Evolutionary conservation across 2,329 filamentous ascomycete species (phyloP).

Genomic region (Purpureocillium lavendulum): DNA sequence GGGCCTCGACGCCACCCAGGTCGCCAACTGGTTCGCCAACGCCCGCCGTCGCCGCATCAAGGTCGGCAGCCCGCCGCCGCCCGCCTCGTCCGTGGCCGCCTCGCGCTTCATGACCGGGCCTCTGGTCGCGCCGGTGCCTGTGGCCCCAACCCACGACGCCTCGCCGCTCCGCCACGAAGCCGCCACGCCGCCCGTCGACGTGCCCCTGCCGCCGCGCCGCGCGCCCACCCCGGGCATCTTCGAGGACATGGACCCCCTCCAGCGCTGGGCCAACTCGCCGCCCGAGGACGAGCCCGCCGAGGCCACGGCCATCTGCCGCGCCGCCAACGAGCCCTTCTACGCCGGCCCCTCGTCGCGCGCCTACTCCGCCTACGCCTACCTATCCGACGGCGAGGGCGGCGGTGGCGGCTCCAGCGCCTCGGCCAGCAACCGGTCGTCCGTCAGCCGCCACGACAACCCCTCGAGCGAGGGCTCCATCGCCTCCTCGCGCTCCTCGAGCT

Average conservation of each 20-base stretch:
- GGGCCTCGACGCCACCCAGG: constrained; percentile 68
- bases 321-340: constrained; percentile 3
- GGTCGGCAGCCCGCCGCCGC: constrained; percentile 6
- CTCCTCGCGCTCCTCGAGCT: too few relatives aligned
- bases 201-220: not conserved
- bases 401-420: not conserved
- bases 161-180: too few relatives aligned
- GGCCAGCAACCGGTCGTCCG: not conserved
- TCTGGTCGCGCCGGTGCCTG: too few relatives aligned
- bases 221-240: not conserved
- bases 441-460: not conserved
- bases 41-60: constrained; percentile 66
- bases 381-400: constrained; percentile 1
- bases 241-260: constrained; percentile 14
- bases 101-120: too few relatives aligned
- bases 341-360: too few relatives aligned
- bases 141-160: too few relatives aligned
- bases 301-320: constrained; percentile 18
- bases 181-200: too few relatives aligned
- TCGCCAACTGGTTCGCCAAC: constrained; percentile 84
- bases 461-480: too few relatives aligned
- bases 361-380: not conserved
- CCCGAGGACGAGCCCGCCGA: constrained; percentile 21
- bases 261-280: constrained; percentile 23
- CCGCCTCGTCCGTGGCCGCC: too few relatives aligned